phyloP scores from a whole-genome alignment of 805 yeast genomes.

The Wickerhamia fluorescens region DNA sequence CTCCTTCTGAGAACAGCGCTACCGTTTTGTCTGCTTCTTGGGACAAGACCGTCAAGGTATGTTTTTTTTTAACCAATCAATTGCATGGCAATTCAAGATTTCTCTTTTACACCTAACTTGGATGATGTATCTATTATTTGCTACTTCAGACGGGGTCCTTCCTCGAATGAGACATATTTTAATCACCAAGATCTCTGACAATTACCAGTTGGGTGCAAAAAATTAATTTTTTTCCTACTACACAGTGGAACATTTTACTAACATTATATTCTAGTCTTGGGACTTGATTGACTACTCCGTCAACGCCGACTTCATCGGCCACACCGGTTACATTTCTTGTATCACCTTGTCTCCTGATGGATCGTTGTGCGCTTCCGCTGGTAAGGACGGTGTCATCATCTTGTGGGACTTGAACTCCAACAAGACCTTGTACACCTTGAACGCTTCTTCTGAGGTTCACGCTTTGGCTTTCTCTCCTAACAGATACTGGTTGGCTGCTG shows the following conservation, averaged over 20 bases:
- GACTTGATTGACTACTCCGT: slow-evolving; percentile 77
- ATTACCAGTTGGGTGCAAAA: slow-evolving; percentile 1
- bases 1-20: slow-evolving; percentile 70
- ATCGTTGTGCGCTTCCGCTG: slow-evolving; percentile 98
- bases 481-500: slow-evolving; percentile 99
- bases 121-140: slow-evolving; percentile 89
- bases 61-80: slow-evolving; percentile 28
- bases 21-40: slow-evolving; percentile 95
- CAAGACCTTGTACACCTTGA: slow-evolving; percentile 84
- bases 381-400: slow-evolving; percentile 98
- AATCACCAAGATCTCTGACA: slow-evolving; percentile 99
- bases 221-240: slow-evolving; percentile 3
- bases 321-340: slow-evolving; percentile 97
- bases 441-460: slow-evolving; percentile 93
- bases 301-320: slow-evolving; percentile 96
- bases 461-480: slow-evolving; percentile 99
- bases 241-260: slow-evolving; percentile 34
- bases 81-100: slow-evolving; percentile 3
- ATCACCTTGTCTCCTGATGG: slow-evolving; percentile 99
- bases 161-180: slow-evolving; percentile 87
- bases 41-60: slow-evolving; percentile 98
- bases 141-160: slow-evolving; percentile 91
- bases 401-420: slow-evolving; percentile 93
- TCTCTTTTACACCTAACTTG: slow-evolving; percentile 17
- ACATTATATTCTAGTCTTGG: slow-evolving; percentile 71